Percentiles rank a stretch among this genome's conserved stretches.
Evolutionary conservation across 495 filamentous ascomycete species (phyloP).

Genomic region (Cairneyella variabilis): DNA sequence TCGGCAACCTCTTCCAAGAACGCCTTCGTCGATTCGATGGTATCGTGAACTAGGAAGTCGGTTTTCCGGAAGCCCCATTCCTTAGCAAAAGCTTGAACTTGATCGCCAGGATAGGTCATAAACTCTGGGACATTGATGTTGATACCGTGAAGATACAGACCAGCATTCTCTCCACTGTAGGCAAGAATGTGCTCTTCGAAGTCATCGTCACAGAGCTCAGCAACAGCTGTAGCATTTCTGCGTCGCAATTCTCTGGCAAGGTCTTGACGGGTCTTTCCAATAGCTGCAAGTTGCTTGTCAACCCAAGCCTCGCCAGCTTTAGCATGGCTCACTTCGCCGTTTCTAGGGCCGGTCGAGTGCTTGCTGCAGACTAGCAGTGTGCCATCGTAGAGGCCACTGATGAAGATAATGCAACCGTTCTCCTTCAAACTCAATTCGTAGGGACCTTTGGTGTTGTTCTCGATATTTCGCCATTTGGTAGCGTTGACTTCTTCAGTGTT

Average conservation of each 20-base stretch:
- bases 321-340: conserved; percentile 77
- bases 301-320: conserved; percentile 80
- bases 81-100: conserved; percentile 85
- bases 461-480: conserved; percentile 80
- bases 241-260: conserved; percentile 69
- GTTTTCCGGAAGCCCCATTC: conserved; percentile 92
- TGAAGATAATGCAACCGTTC: conserved; percentile 98
- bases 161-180: conserved; percentile 78
- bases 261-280: conserved; percentile 74
- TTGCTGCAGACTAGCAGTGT: conserved; percentile 94
- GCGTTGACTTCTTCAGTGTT: conserved; percentile 75
- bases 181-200: conserved; percentile 97
- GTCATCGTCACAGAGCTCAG: conserved; percentile 91
- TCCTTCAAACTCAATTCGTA: conserved; percentile 97
- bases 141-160: conserved; percentile 92
- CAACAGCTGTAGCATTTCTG: conserved; percentile 88
- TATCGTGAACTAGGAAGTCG: conserved; percentile 72
- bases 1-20: conserved; percentile 84
- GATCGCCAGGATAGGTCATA: conserved; percentile 69
- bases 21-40: conserved; percentile 63
- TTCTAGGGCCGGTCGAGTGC: conserved; percentile 81
- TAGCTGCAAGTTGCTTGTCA: conserved; percentile 66
- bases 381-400: conserved; percentile 83
- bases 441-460: conserved; percentile 72
- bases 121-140: conserved; percentile 92